Evolutionary conservation across 331 rosid genomes (phyloP), one percentile per base, ranked within the genome.

Genomic region (Malus hybrid): DNA sequence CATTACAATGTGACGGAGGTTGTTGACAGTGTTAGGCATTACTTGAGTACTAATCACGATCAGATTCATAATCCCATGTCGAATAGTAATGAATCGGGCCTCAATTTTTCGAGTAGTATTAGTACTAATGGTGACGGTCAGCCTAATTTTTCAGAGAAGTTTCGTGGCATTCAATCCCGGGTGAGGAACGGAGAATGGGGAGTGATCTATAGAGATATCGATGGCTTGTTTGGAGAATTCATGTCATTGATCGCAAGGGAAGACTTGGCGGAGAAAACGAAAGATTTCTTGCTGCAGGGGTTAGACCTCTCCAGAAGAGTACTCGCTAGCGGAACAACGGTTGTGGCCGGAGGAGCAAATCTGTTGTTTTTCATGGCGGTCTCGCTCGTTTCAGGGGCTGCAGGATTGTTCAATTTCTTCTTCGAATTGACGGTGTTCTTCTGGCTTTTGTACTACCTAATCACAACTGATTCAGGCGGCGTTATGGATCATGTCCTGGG

Each of bases 341-440:
- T 79, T 18, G 71, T 84, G 31, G 67, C 76, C 1, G 76, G 85
- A 18, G 80, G 85, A 27, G 76, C 64, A 33, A 81, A 81, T 24
- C 8, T 84, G 24, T 20, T 84, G 56, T 32, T 84, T 60, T 80
- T 77, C 60, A 67, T 84, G 66, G 67, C 62, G 7, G 76, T 80
- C 22, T 81, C 87, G 3, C 77, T 84, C 31, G 62, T 84, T 27
- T 81, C 87, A 0, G 83, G 81, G 4, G 87, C 87, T 13, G 87
- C 87, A 8, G 87, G 85, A 33, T 22, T 84, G 54, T 33, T 84
- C 67, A 84, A 78, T 60, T 84, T 81, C 65, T 22, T 78, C 22
- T 77, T 79, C 5, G 74, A 70, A 44, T 16, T 80, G 11, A 81
- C 80, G 68, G 79, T 80, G 36, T 77, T 84, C 69, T 70, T 80